Base-by-base conservation (phyloP, 305 asterid species). In the Rubia balearica region DNA sequence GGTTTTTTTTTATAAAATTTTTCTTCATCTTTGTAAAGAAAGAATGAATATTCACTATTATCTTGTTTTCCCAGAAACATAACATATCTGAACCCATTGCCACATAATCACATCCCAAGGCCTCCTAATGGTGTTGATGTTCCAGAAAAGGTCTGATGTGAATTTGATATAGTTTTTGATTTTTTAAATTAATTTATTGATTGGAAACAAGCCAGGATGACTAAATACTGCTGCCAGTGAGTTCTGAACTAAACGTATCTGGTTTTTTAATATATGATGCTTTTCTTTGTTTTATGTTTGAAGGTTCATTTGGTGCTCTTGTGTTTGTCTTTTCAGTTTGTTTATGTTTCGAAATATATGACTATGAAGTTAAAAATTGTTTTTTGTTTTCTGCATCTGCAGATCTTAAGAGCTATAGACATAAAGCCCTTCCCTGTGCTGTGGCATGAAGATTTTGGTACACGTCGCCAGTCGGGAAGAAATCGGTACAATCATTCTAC, bases 361-460 rank as follows among this genome's bases (percentile, higher is more conserved):
- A 46, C n/a, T 19, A 43, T 13, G 62, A 33, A 24, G 48, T 48
- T 75, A 59, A 70, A 43, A 30, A n/a, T 21, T 22, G 41, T 40
- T 41, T 19, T 69, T 53, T 74, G 24, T 30, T 61, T 69, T 74
- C 42, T 78, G 63, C 55, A 43, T 51, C 67, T 77, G 85, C 91
- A 91, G 98, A 67, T 80, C 73, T 27, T 94, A 81, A 86, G 86
- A 79, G 79, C 87, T 41, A 61, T 70, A 17, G 99, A 94, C 82
- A 79, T 91, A 53, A 94, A 94, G 81, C 94, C 98, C 10, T 72
- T 74, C 68, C 99, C 97, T 33, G 74, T 74, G 66, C 69, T 89
- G 68, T 94, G 99, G 99, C 99, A 94, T 76, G 99, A 94, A 82
- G 99, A 94, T 61, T 74, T 81, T 64, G 83, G 96, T 53, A 83